Percentiles rank a stretch among this genome's conserved stretches.
Conservation (phyloP, 768 basidiomycete genomes). For the Tylopilus balloui region DNA sequence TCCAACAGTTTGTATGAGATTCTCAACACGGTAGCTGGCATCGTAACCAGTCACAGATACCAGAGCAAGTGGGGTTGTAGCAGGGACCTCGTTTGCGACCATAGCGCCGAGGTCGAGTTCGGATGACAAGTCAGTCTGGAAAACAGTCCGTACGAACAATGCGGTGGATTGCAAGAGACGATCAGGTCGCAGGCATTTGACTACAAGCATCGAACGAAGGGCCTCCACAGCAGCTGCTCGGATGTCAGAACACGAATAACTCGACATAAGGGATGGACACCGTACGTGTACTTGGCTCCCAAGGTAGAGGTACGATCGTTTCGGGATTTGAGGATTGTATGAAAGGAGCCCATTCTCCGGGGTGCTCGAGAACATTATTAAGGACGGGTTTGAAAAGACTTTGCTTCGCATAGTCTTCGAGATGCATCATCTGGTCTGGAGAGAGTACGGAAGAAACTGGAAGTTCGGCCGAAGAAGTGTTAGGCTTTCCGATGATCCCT, state of each 20-base stretch:
- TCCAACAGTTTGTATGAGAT: conserved; percentile 72
- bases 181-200: conserved; percentile 93
- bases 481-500: conserved; percentile 41
- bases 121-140: conserved; percentile 77
- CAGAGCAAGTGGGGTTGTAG: conserved; percentile 81
- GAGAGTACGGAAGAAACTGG: conserved; percentile 48
- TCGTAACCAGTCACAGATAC: conserved; percentile 96
- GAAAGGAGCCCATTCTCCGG: conserved; percentile 70
- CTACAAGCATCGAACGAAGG: conserved; percentile 68
- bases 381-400: conserved; percentile 75
- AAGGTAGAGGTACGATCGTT: conserved; percentile 63
- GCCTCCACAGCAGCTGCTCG: conserved; percentile 63
- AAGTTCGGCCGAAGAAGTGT: conserved; percentile 33
- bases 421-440: conserved; percentile 62
- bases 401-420: conserved; percentile 68
- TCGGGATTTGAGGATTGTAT: conserved; percentile 66
- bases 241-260: conserved; percentile 12
- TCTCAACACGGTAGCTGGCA: conserved; percentile 95
- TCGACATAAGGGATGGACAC: conserved; percentile 28
- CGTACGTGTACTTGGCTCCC: conserved; percentile 75
- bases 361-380: conserved; percentile 53
- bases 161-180: conserved; percentile 81
- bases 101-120: conserved; percentile 72
- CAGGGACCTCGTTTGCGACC: conserved; percentile 73
- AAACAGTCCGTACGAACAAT: conserved; percentile 68